These are phyloP conservation scores for Viola odorata DNA, from an alignment of 345 rosid species.

Conservation along the genomic window DNA sequence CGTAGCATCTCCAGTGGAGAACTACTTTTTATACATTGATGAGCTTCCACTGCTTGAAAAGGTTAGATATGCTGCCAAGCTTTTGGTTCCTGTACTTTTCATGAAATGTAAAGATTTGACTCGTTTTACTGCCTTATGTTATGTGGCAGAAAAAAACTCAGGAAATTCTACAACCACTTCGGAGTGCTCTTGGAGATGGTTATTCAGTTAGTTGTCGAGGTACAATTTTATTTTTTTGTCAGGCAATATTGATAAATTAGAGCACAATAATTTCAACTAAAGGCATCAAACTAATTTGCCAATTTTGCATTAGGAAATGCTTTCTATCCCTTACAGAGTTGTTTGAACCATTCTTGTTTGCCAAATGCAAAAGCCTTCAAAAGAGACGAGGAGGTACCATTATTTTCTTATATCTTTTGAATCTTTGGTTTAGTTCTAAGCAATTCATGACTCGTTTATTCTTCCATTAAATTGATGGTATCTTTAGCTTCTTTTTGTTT, in stretches of 20 bases:
- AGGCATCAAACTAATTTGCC: not conserved
- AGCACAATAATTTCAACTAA: not conserved
- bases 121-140: not conserved
- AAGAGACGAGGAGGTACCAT: constrained; percentile 67
- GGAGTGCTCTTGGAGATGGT: constrained; percentile 80
- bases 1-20: constrained; percentile 90
- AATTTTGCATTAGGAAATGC: constrained; percentile 60
- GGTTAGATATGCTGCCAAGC: constrained; percentile 32
- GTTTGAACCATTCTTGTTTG: constrained; percentile 88
- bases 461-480: not conserved
- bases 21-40: constrained; percentile 73
- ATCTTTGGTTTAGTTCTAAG: not conserved
- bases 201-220: constrained; percentile 78
- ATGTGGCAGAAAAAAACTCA: constrained; percentile 53
- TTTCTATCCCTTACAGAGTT: constrained; percentile 87
- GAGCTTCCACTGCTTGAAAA: constrained; percentile 60
- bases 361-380: constrained; percentile 94
- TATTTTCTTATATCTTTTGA: not conserved
- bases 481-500: not conserved
- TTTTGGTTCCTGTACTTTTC: not conserved
- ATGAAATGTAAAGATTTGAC: not conserved
- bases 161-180: constrained; percentile 48
- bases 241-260: not conserved
- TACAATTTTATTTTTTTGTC: constrained; percentile 19
- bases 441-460: not conserved